A percentile compares a stretch with the other conserved stretches of the same genome.
Conservation (phyloP, 352 stramenopile genomes). For the Phytophthora uliginosa region DNA sequence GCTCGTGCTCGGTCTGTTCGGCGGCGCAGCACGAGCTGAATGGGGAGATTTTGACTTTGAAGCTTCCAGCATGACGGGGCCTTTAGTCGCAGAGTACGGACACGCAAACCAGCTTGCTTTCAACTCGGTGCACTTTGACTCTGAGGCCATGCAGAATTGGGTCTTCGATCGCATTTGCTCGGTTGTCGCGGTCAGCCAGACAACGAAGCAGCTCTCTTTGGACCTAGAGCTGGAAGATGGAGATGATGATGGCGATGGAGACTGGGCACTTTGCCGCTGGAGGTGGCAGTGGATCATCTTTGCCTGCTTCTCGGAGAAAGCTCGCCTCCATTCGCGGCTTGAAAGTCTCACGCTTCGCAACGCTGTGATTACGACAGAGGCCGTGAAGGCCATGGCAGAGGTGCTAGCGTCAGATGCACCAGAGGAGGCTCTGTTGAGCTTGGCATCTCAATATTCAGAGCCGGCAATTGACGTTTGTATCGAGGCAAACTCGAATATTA, state of each 20-base stretch:
- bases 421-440: slow-evolving; percentile 32
- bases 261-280: slow-evolving; percentile 26
- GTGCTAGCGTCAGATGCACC: slow-evolving; percentile 24
- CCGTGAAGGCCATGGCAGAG: slow-evolving; percentile 32
- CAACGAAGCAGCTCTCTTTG: slow-evolving; percentile 28
- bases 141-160: slow-evolving; percentile 33
- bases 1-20: slow-evolving; percentile 28
- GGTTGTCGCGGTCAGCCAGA: slow-evolving; percentile 35
- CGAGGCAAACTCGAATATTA: slow-evolving; percentile 13
- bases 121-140: slow-evolving; percentile 31
- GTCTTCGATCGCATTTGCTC: slow-evolving; percentile 41
- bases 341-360: slow-evolving; percentile 32
- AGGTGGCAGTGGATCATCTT: slow-evolving; percentile 40
- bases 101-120: slow-evolving; percentile 24
- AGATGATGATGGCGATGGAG: slow-evolving; percentile 10
- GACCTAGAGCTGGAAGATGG: slow-evolving; percentile 22
- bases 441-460: background rate
- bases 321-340: slow-evolving; percentile 31
- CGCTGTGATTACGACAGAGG: slow-evolving; percentile 24
- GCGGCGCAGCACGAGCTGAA: slow-evolving; percentile 11
- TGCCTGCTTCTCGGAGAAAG: slow-evolving; percentile 40
- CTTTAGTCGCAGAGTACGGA: slow-evolving; percentile 18
- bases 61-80: slow-evolving; percentile 31
- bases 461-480: slow-evolving; percentile 23
- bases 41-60: slow-evolving; percentile 23